Evolutionary conservation across 805 yeast genomes (phyloP).

Genomic region (Zygosaccharomyces rouxii): DNA sequence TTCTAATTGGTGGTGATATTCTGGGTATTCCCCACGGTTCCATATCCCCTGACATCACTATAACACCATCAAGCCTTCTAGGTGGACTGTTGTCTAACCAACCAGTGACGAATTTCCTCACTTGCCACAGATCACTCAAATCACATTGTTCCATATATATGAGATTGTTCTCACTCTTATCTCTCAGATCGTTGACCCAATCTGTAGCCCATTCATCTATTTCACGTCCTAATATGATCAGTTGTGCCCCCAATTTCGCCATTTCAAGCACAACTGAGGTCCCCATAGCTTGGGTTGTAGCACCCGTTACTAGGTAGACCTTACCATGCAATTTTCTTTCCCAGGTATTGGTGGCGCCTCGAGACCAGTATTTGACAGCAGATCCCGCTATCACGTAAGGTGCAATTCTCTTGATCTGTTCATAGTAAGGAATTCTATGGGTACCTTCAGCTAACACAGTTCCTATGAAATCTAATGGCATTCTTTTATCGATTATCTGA

Average conservation of each 20-base stretch:
- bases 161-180: constrained; percentile 60
- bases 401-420: constrained; percentile 48
- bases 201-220: constrained; percentile 75
- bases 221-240: constrained; percentile 65
- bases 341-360: constrained; percentile 84
- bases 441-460: constrained; percentile 68
- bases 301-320: constrained; percentile 84
- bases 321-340: constrained; percentile 88
- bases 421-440: constrained; percentile 70
- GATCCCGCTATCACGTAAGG: constrained; percentile 49
- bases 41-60: constrained; percentile 83
- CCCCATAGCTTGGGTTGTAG: constrained; percentile 82
- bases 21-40: constrained; percentile 55
- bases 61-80: constrained; percentile 81
- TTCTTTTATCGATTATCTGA: constrained; percentile 28
- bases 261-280: constrained; percentile 67
- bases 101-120: constrained; percentile 85
- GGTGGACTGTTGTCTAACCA: constrained; percentile 94
- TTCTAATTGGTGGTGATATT: constrained; percentile 42
- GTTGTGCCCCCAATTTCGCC: constrained; percentile 81
- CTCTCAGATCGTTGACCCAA: constrained; percentile 72
- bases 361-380: constrained; percentile 64
- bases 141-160: constrained; percentile 92
- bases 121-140: constrained; percentile 62
- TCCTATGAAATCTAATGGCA: constrained; percentile 86